Evolutionary conservation across 2,329 filamentous ascomycete species (phyloP).

Genomic region (Eurotiales sp.): DNA sequence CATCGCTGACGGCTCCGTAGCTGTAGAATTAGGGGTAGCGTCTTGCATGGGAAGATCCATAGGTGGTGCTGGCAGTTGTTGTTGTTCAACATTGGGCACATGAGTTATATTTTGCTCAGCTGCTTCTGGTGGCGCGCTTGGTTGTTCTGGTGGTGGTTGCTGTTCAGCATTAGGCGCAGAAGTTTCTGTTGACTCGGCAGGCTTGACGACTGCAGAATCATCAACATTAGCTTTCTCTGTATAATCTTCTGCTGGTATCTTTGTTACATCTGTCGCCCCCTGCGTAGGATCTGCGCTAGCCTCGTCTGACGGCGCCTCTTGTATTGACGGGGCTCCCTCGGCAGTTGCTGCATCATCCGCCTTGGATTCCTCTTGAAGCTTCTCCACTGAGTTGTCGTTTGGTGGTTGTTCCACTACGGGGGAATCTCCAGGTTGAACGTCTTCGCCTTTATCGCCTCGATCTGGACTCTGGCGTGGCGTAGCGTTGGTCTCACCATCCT

Average conservation of each 20-base stretch:
- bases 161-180: neutral
- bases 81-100: neutral
- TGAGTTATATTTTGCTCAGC: neutral
- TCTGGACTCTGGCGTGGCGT: neutral
- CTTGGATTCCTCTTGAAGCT: slow-evolving; percentile 1
- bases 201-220: neutral
- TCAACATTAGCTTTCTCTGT: neutral
- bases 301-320: neutral
- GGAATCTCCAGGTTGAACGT: neutral
- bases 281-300: neutral
- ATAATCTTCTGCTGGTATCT: neutral
- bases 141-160: neutral
- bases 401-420: neutral
- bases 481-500: neutral
- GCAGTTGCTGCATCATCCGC: neutral
- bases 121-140: no score
- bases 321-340: neutral
- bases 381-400: no score
- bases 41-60: neutral
- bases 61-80: neutral
- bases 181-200: neutral
- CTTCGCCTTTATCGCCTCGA: neutral
- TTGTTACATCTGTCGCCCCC: neutral
- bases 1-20: slow-evolving; percentile 10
- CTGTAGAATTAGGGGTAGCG: neutral